Evolutionary conservation across 2,329 filamentous ascomycete species (phyloP), one percentile per base, ranked within the genome.

Genomic region (Leptographium wingfieldii): DNA sequence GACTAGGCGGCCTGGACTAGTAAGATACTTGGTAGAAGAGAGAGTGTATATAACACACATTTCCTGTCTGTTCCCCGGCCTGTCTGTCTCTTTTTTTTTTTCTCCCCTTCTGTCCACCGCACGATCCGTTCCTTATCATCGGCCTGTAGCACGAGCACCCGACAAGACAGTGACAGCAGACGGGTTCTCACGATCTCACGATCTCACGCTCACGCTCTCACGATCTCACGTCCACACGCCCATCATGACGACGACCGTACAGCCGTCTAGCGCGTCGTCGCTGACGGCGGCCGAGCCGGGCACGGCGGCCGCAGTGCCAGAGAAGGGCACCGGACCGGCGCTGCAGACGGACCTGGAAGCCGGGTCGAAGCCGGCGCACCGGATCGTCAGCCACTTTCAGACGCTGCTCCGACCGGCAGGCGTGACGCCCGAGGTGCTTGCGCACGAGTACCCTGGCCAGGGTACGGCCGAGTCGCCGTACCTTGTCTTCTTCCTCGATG

Each of bases 401-500:
- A 71, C 83, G 59, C 73, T 88, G 61, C 69, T 79, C 56, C 77
- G 85, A 67, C 83, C 82, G 59, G 76, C 77, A 31, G 79, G 79
- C 53, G 72, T 88, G 57, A 84, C 79, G 0, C 74, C 78, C 55
- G 77, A 79, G 58, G 79, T 85, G 10, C 70, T 84, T 54, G 73
- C 79, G 57, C 74, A 81, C 69, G 69, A 72, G 3, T 88, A 86
- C 65, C 68, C 71, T 19, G 85, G 85, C 31, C 70, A 77, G 14
- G 87, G 87, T 62, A 90, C 86, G 2, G 69, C 76, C 10, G 81
- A 86, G 52, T 81, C 85, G 49, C 87, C 87, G 1, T 90, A 81
- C 64, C 72, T 84, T 38, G 85, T 90, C 64, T 80, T 82, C 59
- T 91, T 85, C 73, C 78, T 88, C 27, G 71, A 46, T 11, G 22